Percentiles rank a stretch among this genome's conserved stretches.
These are phyloP conservation scores for Colletotrichum coccodes DNA, from an alignment of 2,329 filamentous ascomycete species.

Conservation along the genomic window DNA sequence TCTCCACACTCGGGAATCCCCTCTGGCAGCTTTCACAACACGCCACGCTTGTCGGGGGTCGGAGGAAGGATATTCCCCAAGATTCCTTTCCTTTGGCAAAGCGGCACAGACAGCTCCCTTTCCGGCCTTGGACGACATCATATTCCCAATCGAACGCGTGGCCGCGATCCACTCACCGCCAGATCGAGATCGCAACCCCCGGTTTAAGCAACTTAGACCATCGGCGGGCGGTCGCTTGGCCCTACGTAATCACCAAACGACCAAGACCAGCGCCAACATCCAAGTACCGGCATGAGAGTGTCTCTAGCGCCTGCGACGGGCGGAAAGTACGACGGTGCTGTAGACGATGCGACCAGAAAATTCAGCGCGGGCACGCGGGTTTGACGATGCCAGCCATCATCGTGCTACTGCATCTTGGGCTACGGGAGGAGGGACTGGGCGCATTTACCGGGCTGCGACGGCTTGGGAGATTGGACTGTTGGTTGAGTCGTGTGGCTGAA, in stretches of 20 bases:
- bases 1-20: not conserved
- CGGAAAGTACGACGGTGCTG: not conserved
- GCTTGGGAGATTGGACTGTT: not conserved
- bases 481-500: constrained; percentile 25
- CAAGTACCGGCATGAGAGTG: constrained; percentile 6
- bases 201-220: constrained; percentile 2
- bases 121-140: constrained; percentile 23
- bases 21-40: not conserved
- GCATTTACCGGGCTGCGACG: constrained; percentile 4
- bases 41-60: not conserved
- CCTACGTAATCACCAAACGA: constrained; percentile 1
- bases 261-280: not conserved
- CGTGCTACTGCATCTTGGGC: not conserved
- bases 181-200: constrained; percentile 1
- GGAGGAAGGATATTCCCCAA: not conserved
- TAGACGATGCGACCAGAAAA: not conserved
- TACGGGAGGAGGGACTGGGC: not conserved
- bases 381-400: not conserved
- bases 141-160: constrained; percentile 8
- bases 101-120: constrained; percentile 4
- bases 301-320: not conserved
- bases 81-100: not conserved
- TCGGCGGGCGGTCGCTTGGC: constrained; percentile 2
- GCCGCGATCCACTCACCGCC: constrained; percentile 6
- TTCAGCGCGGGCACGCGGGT: not conserved